Evolutionary conservation across 2,329 filamentous ascomycete species (phyloP), one percentile per base, ranked within the genome.

Genomic region (Xylariales sp.): DNA sequence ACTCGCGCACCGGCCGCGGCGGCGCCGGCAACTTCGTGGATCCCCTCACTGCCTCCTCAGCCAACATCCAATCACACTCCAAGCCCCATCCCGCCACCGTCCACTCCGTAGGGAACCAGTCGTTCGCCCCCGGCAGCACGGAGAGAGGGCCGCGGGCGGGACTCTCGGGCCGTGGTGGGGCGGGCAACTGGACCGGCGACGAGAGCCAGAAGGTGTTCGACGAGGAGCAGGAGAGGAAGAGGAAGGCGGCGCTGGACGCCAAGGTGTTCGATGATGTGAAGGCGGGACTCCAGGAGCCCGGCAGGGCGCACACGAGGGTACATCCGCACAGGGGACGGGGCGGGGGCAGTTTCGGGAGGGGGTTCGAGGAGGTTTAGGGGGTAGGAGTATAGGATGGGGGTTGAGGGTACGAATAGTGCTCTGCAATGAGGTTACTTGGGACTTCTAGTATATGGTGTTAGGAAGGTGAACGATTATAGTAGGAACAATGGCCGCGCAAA

Each of bases 21-120:
- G 80, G 80, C 15, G 77, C 78, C 1, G 80, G 80, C 27, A 84
- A 84, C 64, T 79, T 73, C 53, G 56, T 70, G 39, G 66, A 70
- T 40, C 50, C 63, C 14, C 51, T 58, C 31, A 52, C 60, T 46
- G 42, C 50, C 50, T 9, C 45, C 4, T 18, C 9, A 12, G 33
- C 44, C 15, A 15, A 27, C 1, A 34, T 12, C 7, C 41, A 15
- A 19, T 27, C 15, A 19, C 44, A 38, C 3, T 34, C 25, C 15
- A 39, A 32, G 25, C 28, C 24, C 14, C 25, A 19, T 9, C 27
- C 35, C 7, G 24, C 40, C 5, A 33, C 33, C 6, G 33, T 38
- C 5, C 33, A 44, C 35, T 20, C 32, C 27, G 35, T 19, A 25
- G 25, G 42, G 4, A 31, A 25, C 31, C 28, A 29, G 19, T 33